A percentile compares a stretch with the other conserved stretches of the same genome.
phyloP scores from a whole-genome alignment of 495 filamentous ascomycete genomes.

The Hypomontagnella monticulosa region DNA sequence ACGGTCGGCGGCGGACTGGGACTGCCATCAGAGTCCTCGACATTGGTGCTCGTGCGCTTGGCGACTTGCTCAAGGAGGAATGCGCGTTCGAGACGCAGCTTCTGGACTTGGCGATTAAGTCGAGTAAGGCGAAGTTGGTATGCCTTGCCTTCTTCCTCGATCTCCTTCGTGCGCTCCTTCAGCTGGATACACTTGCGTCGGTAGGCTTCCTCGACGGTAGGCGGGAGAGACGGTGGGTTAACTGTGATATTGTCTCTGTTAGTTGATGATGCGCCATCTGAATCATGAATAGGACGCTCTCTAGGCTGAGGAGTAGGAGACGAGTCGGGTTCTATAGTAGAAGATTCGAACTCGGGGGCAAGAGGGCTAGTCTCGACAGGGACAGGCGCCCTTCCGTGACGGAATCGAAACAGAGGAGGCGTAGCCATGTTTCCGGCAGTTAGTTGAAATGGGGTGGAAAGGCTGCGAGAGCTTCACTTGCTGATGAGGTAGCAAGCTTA shows the following conservation, averaged over 20 bases:
- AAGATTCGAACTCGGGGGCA: not conserved
- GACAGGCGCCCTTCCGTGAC: not conserved
- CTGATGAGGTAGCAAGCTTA: not conserved
- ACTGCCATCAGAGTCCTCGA: constrained; percentile 77
- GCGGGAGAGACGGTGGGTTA: constrained; percentile 75
- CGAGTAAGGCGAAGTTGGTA: constrained; percentile 81
- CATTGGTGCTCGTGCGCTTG: constrained; percentile 83
- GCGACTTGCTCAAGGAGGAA: constrained; percentile 89
- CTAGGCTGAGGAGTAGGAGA: too few relatives aligned
- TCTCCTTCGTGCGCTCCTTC: constrained; percentile 86
- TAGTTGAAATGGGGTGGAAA: not conserved
- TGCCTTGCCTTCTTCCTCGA: constrained; percentile 87
- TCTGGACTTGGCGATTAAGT: constrained; percentile 81
- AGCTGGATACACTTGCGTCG: constrained; percentile 96
- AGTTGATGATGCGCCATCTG: constrained; percentile 9
- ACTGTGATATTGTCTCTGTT: constrained; percentile 45
- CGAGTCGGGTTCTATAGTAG: not conserved
- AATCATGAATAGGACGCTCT: constrained; percentile 1
- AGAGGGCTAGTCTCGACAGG: not conserved
- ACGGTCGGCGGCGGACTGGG: constrained; percentile 77
- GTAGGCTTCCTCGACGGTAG: constrained; percentile 95
- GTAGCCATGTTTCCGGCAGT: not conserved
- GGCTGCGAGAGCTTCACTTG: not conserved
- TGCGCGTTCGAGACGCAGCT: constrained; percentile 88
- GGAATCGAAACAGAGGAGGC: constrained; percentile 9